These are phyloP conservation scores for Gynostemma pentaphyllum DNA, from an alignment of 306 rosid genomes.

Conservation along the genomic window DNA sequence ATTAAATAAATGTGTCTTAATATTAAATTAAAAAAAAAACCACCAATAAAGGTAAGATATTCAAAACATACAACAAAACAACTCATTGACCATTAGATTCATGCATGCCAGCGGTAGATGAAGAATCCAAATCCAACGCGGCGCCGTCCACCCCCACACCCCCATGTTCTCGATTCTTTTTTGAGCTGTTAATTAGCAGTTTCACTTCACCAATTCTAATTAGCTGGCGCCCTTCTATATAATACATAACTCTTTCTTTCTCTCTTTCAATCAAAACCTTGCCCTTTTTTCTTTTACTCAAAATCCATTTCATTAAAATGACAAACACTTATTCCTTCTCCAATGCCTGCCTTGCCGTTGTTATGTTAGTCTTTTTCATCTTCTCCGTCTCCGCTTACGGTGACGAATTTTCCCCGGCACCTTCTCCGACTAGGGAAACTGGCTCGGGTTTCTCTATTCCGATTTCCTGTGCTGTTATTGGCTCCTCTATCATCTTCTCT, in stretches of 20 bases:
- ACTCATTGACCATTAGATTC: too few relatives aligned
- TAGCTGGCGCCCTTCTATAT: conserved; percentile 11
- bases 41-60: too few relatives aligned
- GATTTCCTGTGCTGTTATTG: conserved; percentile 8
- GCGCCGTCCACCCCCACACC: too few relatives aligned
- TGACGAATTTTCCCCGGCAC: conserved; percentile 7
- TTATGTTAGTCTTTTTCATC: neutral
- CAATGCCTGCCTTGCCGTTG: conserved; percentile 6
- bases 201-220: conserved; percentile 1
- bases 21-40: too few relatives aligned
- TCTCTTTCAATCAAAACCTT: neutral
- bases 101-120: too few relatives aligned
- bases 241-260: neutral
- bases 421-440: conserved; percentile 6
- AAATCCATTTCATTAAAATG: neutral
- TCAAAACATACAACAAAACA: too few relatives aligned
- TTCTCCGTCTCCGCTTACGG: conserved; percentile 1
- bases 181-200: conserved; percentile 13
- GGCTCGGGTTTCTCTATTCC: conserved; percentile 14
- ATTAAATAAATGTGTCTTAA: too few relatives aligned
- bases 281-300: neutral
- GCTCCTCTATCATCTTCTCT: conserved; percentile 13
- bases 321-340: neutral
- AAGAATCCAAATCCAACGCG: too few relatives aligned
- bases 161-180: too few relatives aligned